Evolutionary conservation across 805 yeast species (phyloP).

Genomic region (Tetrapisispora pingtungensis): DNA sequence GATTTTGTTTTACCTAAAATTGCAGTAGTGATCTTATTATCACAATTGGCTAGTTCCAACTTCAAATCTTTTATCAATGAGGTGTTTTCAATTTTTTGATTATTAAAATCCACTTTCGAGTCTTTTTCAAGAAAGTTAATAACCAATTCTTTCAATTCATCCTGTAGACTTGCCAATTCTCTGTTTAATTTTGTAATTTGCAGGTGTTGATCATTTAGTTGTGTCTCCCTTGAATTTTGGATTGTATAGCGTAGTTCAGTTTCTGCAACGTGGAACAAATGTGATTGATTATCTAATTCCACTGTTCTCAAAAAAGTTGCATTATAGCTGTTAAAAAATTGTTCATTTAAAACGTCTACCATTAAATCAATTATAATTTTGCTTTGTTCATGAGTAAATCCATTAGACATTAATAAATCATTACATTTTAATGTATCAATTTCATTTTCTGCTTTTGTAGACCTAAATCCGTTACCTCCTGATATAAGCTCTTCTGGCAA

Average conservation of each 20-base stretch:
- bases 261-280: conserved; percentile 85
- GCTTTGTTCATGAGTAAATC: conserved; percentile 20
- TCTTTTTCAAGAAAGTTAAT: conserved; percentile 58
- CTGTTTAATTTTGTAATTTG: conserved; percentile 62
- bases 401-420: conserved; percentile 11
- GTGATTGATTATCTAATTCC: conserved; percentile 80
- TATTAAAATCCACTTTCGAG: conserved; percentile 72
- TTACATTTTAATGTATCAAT: conserved; percentile 20
- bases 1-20: conserved; percentile 73
- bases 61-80: conserved; percentile 59
- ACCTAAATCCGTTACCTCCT: conserved; percentile 21
- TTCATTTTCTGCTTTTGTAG: conserved; percentile 26
- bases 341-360: conserved; percentile 26
- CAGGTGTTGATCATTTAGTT: conserved; percentile 55
- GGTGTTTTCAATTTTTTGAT: conserved; percentile 78
- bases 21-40: conserved; percentile 74
- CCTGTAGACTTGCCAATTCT: conserved; percentile 60
- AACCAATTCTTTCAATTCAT: conserved; percentile 58
- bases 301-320: conserved; percentile 30
- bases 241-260: conserved; percentile 77
- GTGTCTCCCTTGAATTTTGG: conserved; percentile 57
- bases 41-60: conserved; percentile 67
- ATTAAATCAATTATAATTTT: conserved; percentile 28
- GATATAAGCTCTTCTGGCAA: conserved; percentile 24
- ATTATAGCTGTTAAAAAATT: conserved; percentile 36